phyloP scores from a whole-genome alignment of 371 early-diverging fungal species.

The Lichtheimia corymbifera region DNA sequence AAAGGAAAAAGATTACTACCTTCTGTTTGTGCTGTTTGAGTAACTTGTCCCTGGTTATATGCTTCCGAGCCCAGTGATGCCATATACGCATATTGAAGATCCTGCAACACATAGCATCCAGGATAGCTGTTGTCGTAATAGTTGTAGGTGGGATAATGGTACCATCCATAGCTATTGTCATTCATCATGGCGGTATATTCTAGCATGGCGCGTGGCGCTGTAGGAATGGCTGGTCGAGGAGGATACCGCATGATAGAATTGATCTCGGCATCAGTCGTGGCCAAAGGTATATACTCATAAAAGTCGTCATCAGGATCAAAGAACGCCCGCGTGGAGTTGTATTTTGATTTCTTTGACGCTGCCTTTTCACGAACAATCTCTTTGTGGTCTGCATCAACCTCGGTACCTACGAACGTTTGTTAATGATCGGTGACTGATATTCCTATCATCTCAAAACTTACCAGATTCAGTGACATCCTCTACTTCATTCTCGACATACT shows the following conservation, averaged over 20 bases:
- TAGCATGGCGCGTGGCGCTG: constrained; percentile 26
- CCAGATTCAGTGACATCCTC: background rate
- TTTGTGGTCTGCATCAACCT: background rate
- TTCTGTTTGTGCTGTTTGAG: background rate
- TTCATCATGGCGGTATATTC: constrained; percentile 5
- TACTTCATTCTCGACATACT: background rate
- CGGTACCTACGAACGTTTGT: background rate
- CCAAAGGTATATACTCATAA: constrained; percentile 33
- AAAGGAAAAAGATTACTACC: background rate
- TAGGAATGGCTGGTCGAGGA: constrained; percentile 27
- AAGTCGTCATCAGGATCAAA: constrained; percentile 45
- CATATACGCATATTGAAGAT: constrained; percentile 2
- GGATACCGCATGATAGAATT: constrained; percentile 22
- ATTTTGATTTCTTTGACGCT: background rate
- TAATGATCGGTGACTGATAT: background rate
- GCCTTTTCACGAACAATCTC: constrained; percentile 2
- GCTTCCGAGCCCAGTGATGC: background rate
- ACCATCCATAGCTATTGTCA: background rate
- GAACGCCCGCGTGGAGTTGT: constrained; percentile 30
- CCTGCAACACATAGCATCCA: background rate
- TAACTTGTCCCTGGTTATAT: background rate
- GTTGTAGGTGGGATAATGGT: background rate
- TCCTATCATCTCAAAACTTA: background rate
- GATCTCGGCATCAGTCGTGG: constrained; percentile 21
- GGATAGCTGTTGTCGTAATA: constrained; percentile 1